Conservation (phyloP, 345 rosid genomes). For the Erucastrum elatum region DNA sequence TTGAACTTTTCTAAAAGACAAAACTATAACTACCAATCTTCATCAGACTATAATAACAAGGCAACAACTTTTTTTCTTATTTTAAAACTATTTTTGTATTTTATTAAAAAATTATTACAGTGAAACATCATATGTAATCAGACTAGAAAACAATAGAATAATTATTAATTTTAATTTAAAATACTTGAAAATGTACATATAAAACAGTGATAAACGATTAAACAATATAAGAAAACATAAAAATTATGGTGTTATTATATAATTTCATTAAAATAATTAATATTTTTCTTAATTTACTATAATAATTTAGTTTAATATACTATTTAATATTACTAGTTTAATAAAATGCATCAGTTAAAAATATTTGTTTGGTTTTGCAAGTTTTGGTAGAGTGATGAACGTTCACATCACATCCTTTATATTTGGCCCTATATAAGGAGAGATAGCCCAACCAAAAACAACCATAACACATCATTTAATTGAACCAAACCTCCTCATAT, state of each 20-base stretch:
- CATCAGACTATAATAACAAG: background rate
- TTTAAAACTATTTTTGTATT: background rate
- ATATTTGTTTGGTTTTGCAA: background rate
- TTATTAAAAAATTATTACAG: background rate
- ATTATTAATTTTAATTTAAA: background rate
- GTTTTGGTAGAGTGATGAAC: constrained; percentile 30
- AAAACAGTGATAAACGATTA: background rate
- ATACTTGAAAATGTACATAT: background rate
- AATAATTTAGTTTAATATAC: background rate
- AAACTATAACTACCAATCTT: background rate
- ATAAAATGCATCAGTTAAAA: background rate
- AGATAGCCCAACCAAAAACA: constrained; percentile 27
- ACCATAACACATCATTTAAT: constrained; percentile 20
- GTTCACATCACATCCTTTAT: constrained; percentile 27
- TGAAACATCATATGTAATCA: background rate
- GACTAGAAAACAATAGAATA: background rate
- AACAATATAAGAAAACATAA: background rate
- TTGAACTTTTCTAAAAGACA: background rate
- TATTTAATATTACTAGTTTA: background rate
- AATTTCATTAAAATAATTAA: background rate
- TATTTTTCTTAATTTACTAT: background rate
- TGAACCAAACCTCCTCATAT: background rate
- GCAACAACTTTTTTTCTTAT: background rate
- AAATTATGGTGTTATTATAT: background rate
- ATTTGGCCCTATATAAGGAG: constrained; percentile 35